Evolutionary conservation across 345 rosid genomes (phyloP).

Genomic region (Mallotus nudiflorus): DNA sequence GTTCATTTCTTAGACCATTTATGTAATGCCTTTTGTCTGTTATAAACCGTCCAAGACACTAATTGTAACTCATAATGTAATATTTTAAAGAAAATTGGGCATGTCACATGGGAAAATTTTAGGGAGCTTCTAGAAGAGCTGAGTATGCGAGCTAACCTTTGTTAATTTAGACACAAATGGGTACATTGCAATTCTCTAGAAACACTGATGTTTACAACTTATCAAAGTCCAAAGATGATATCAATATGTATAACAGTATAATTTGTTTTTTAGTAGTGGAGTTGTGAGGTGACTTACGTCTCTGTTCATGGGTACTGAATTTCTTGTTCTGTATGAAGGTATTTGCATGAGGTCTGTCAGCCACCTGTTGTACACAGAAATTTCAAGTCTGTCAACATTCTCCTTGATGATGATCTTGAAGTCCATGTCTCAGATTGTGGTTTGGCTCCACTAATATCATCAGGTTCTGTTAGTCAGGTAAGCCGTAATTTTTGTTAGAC

Average conservation of each 20-base stretch:
- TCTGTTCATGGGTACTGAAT: conserved; percentile 8
- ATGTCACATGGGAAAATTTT: not conserved
- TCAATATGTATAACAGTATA: not conserved
- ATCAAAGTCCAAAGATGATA: too few species aligned
- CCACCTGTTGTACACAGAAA: conserved; percentile 88
- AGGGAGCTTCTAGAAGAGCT: not conserved
- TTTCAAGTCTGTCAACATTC: conserved; percentile 81
- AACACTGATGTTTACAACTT: not conserved
- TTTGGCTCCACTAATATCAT: conserved; percentile 75
- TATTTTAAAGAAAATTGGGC: not conserved
- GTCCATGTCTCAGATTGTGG: conserved; percentile 91
- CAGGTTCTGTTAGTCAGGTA: conserved; percentile 95
- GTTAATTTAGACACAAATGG: not conserved
- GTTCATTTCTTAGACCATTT: not conserved
- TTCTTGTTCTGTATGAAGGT: conserved; percentile 47
- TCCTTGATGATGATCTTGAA: conserved; percentile 81
- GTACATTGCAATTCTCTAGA: not conserved
- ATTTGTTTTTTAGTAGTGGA: not conserved
- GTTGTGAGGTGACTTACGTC: not conserved
- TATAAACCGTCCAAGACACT: not conserved
- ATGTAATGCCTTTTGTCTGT: not conserved
- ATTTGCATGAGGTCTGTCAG: conserved; percentile 90
- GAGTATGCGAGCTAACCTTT: not conserved
- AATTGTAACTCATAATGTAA: not conserved
- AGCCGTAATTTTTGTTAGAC: conserved; percentile 17